Evolutionary conservation across 2,329 filamentous ascomycete species (phyloP).

Genomic region (Penicillium concentricum): DNA sequence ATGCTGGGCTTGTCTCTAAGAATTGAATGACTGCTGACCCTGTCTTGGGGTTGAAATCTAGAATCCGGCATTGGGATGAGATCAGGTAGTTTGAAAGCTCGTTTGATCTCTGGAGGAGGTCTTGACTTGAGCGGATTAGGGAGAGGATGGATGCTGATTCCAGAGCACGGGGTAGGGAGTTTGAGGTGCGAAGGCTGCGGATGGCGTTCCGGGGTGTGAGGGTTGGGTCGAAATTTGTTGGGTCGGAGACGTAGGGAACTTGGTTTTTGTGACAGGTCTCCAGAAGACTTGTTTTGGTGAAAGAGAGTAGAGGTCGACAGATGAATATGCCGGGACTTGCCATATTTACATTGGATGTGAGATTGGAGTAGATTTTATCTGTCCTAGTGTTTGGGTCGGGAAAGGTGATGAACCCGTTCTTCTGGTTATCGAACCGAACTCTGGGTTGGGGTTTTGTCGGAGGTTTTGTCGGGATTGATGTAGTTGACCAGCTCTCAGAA

Average conservation of each 20-base stretch:
- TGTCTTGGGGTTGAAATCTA: slow-evolving; percentile 32
- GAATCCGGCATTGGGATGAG: slow-evolving; percentile 25
- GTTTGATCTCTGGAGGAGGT: slow-evolving; percentile 47
- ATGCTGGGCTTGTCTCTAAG: slow-evolving; percentile 14
- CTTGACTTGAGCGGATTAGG: slow-evolving; percentile 56
- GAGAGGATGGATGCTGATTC: slow-evolving; percentile 63
- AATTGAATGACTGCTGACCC: slow-evolving; percentile 37
- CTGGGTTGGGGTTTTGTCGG: slow-evolving; percentile 3
- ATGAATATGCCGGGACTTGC: slow-evolving; percentile 38
- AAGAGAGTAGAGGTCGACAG: slow-evolving; percentile 39
- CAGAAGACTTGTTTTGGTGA: slow-evolving; percentile 67
- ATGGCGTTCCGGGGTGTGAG: slow-evolving; percentile 80
- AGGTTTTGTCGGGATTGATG: slow-evolving; percentile 28
- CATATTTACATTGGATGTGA: slow-evolving; percentile 13
- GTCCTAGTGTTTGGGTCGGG: background rate
- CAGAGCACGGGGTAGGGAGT: slow-evolving; percentile 68
- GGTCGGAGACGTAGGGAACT: slow-evolving; percentile 78
- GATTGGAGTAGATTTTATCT: background rate
- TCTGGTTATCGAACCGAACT: slow-evolving; percentile 7
- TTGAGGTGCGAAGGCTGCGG: slow-evolving; percentile 60
- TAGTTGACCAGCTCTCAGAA: slow-evolving; percentile 61
- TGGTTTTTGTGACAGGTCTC: slow-evolving; percentile 66
- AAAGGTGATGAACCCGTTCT: background rate
- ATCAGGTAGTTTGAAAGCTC: slow-evolving; percentile 58
- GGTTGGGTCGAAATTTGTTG: slow-evolving; percentile 74